phyloP scores from a whole-genome alignment of 176 grass and related monocot species.

The Aechmea fasciata region DNA sequence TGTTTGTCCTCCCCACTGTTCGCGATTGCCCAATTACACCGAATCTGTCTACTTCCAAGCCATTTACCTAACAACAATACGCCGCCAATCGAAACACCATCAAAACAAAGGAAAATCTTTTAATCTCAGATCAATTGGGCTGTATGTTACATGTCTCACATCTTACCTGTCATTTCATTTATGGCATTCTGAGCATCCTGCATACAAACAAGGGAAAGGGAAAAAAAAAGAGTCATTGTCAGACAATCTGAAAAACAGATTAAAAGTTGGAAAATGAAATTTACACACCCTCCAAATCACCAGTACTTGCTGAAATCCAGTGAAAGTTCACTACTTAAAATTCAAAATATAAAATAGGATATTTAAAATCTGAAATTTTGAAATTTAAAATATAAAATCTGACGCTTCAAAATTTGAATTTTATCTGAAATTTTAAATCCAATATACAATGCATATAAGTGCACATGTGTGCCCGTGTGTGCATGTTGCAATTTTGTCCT shows the following conservation, averaged over 20 bases:
- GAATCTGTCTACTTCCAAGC: conserved; percentile 83
- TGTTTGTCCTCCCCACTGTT: conserved; percentile 67
- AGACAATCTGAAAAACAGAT: background rate
- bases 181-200: conserved; percentile 85
- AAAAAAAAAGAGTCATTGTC: background rate
- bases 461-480: no score
- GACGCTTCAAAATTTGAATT: no score
- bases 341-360: no score
- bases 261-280: background rate
- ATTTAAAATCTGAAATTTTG: no score
- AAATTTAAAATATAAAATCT: no score
- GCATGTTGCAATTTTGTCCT: no score
- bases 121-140: background rate
- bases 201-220: conserved; percentile 17
- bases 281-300: background rate
- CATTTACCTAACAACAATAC: conserved; percentile 45
- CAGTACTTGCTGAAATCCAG: background rate
- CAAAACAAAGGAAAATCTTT: background rate
- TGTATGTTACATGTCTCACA: conserved; percentile 8
- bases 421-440: background rate
- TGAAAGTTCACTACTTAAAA: background rate
- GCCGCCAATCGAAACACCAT: background rate
- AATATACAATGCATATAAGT: background rate
- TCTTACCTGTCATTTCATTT: conserved; percentile 69
- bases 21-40: conserved; percentile 79